A percentile compares a stretch with the other conserved stretches of the same genome.
phyloP scores from a whole-genome alignment of 2,329 filamentous ascomycete species.

The Fusarium irregulare region DNA sequence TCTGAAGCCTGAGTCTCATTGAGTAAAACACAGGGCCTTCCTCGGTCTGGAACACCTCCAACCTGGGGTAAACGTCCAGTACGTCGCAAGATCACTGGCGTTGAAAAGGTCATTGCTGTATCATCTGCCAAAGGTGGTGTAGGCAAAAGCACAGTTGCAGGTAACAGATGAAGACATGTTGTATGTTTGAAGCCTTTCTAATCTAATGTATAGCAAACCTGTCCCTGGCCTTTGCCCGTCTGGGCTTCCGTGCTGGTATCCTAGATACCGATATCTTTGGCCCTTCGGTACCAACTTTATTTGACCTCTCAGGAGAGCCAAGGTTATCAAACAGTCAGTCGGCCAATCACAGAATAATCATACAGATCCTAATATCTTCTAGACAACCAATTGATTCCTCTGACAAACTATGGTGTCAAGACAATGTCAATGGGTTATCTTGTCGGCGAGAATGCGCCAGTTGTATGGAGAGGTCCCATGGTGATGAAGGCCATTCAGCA shows the following conservation, averaged over 20 bases:
- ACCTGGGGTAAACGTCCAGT: conserved; percentile 79
- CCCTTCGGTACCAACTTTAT: conserved; percentile 89
- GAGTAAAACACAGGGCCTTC: conserved; percentile 74
- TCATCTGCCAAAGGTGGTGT: conserved; percentile 98
- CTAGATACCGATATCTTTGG: conserved; percentile 98
- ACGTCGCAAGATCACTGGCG: conserved; percentile 82
- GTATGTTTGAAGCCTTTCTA: background rate
- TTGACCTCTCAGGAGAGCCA: conserved; percentile 84
- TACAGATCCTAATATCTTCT: conserved; percentile 16
- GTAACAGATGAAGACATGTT: conserved; percentile 54
- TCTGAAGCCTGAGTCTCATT: background rate
- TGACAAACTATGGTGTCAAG: conserved; percentile 95
- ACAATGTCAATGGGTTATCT: conserved; percentile 99
- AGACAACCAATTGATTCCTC: conserved; percentile 85
- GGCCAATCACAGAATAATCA: background rate
- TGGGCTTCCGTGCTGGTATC: conserved; percentile 85
- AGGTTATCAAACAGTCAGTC: conserved; percentile 76
- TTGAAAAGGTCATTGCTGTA: conserved; percentile 93
- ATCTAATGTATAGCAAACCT: conserved; percentile 74
- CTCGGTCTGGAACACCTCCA: conserved; percentile 72
- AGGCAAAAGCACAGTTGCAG: conserved; percentile 93
- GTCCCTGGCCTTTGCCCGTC: conserved; percentile 84
- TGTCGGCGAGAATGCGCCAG: conserved; percentile 79
- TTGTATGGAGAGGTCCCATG: conserved; percentile 97
- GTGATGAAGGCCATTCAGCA: conserved; percentile 98